Conservation (phyloP, 768 basidiomycete genomes). For the Podaxis carcinomalis region DNA sequence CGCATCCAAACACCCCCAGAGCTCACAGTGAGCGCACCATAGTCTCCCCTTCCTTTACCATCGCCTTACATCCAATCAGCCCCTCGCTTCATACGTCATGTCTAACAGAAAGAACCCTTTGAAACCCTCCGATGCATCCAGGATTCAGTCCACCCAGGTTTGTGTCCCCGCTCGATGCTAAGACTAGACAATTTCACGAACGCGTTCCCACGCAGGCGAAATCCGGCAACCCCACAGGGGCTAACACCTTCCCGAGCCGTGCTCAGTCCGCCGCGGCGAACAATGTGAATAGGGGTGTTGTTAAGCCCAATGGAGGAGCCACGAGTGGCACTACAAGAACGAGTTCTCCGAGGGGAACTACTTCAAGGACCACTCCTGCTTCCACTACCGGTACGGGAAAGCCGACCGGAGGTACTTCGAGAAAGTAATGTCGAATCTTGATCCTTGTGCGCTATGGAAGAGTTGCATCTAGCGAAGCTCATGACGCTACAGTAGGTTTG, state of each 20-base stretch:
- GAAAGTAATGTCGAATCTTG: background rate
- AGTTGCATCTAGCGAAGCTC: background rate
- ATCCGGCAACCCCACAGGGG: background rate
- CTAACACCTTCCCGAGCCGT: background rate
- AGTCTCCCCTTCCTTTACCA: too few relatives aligned
- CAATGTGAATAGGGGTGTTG: background rate
- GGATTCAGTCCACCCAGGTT: constrained; percentile 9
- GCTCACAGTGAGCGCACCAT: background rate
- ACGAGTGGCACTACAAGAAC: background rate
- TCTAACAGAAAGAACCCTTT: background rate
- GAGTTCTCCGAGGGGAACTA: background rate
- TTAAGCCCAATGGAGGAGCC: background rate
- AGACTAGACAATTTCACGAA: background rate
- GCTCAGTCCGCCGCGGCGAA: background rate
- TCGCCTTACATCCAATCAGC: background rate
- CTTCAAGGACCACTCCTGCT: background rate
- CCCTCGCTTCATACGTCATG: background rate
- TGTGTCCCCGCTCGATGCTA: background rate
- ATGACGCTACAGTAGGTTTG: background rate
- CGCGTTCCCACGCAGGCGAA: background rate
- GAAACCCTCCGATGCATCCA: constrained; percentile 1
- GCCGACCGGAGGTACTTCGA: background rate
- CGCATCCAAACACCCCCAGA: background rate
- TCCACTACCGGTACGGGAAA: background rate
- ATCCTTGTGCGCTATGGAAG: background rate